These are phyloP conservation scores for Ophidiomyces ophidiicola DNA, from an alignment of 2,329 filamentous ascomycete genomes.

Conservation along the genomic window DNA sequence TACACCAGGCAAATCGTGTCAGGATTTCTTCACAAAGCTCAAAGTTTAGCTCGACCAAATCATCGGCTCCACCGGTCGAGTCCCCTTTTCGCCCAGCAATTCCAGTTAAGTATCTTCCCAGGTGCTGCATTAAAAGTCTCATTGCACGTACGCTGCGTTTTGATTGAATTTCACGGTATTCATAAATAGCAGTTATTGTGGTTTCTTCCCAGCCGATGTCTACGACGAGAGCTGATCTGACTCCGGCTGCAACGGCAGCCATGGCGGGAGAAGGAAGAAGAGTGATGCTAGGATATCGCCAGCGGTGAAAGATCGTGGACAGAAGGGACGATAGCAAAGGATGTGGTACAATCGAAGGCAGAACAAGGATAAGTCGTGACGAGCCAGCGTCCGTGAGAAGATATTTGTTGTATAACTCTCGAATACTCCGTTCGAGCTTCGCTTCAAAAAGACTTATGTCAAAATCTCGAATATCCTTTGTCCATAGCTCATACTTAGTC, in stretches of 20 bases:
- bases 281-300: slow-evolving; percentile 68
- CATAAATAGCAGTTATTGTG: slow-evolving; percentile 71
- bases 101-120: slow-evolving; percentile 39
- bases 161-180: slow-evolving; percentile 69
- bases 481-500: slow-evolving; percentile 57
- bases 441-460: slow-evolving; percentile 75
- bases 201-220: slow-evolving; percentile 93
- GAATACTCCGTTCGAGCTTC: slow-evolving; percentile 69
- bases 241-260: slow-evolving; percentile 62
- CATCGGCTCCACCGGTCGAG: slow-evolving; percentile 21
- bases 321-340: slow-evolving; percentile 64
- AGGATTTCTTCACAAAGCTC: slow-evolving; percentile 72
- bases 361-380: slow-evolving; percentile 58
- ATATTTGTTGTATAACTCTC: slow-evolving; percentile 71
- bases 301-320: slow-evolving; percentile 66
- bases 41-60: slow-evolving; percentile 46
- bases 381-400: slow-evolving; percentile 51
- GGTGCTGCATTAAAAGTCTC: slow-evolving; percentile 56
- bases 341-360: slow-evolving; percentile 67
- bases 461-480: slow-evolving; percentile 55
- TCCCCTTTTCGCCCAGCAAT: slow-evolving; percentile 17
- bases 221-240: slow-evolving; percentile 74
- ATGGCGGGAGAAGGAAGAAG: slow-evolving; percentile 68
- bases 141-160: slow-evolving; percentile 62
- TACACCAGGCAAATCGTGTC: slow-evolving; percentile 68